phyloP scores from a whole-genome alignment of 2,329 filamentous ascomycete species.

The Fusarium falciforme region DNA sequence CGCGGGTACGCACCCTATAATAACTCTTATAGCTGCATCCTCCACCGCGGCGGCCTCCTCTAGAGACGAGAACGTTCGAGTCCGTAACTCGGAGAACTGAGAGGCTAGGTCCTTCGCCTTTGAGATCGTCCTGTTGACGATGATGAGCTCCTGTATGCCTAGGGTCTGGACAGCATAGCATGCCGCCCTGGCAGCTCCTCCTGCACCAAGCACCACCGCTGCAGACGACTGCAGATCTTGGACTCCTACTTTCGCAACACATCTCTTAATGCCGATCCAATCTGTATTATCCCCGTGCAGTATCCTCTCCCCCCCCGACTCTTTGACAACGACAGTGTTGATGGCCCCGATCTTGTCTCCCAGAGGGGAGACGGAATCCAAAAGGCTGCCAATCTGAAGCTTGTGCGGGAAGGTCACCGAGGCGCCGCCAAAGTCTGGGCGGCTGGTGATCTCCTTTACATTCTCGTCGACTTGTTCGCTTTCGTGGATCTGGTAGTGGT shows the following conservation, averaged over 20 bases:
- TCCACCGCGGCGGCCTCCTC: background rate
- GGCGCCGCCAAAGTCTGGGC: conserved; percentile 17
- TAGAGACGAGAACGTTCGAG: background rate
- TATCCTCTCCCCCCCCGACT: background rate
- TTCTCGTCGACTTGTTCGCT: conserved; percentile 10
- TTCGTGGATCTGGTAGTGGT: conserved; percentile 17
- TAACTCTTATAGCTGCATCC: background rate
- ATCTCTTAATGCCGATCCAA: conserved; percentile 19
- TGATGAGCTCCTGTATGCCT: conserved; percentile 6
- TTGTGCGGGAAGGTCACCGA: conserved; percentile 17
- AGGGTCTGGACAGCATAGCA: conserved; percentile 13
- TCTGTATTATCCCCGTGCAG: conserved; percentile 21
- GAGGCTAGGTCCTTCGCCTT: conserved; percentile 7
- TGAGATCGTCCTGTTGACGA: conserved; percentile 16
- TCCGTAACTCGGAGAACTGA: background rate
- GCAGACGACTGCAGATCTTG: conserved; percentile 1
- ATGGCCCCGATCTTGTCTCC: conserved; percentile 11
- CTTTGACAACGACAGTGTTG: conserved; percentile 13
- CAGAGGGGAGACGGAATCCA: conserved; percentile 2
- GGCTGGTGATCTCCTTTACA: conserved; percentile 5
- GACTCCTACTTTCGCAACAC: conserved; percentile 1
- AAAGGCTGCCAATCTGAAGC: conserved; percentile 6
- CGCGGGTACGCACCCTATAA: conserved; percentile 15
- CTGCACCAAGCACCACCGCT: conserved; percentile 13
- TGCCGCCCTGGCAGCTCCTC: conserved; percentile 19